A percentile compares a stretch with the other conserved stretches of the same genome.
Conservation (phyloP, 2,329 filamentous ascomycete genomes). For the Hirsutella minnesotensis region DNA sequence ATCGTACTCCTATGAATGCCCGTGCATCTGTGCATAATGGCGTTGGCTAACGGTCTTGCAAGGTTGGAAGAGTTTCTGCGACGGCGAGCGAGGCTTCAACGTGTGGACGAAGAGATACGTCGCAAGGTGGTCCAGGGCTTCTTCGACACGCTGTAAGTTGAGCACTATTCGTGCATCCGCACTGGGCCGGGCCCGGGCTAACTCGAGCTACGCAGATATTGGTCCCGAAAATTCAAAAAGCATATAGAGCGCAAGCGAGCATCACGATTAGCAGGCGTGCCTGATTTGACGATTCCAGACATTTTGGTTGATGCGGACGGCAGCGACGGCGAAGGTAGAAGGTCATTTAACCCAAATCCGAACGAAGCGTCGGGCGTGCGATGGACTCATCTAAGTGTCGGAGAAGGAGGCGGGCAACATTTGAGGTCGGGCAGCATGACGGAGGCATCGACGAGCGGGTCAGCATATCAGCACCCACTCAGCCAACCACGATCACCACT, state of each 20-base stretch:
- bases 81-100: conserved; percentile 77
- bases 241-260: conserved; percentile 60
- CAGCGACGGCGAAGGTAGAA: conserved; percentile 22
- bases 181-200: neutral
- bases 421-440: conserved; percentile 16
- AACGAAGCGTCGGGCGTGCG: conserved; percentile 4
- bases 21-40: no score
- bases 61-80: conserved; percentile 90
- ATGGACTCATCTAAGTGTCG: conserved; percentile 7
- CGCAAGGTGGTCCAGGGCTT: conserved; percentile 86
- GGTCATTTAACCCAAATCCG: conserved; percentile 20
- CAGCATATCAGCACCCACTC: conserved; percentile 33
- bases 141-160: conserved; percentile 72
- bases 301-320: conserved; percentile 79
- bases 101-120: conserved; percentile 88
- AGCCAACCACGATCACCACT: conserved; percentile 38
- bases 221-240: conserved; percentile 70
- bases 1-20: no score
- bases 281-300: conserved; percentile 74
- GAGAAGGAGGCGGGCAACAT: conserved; percentile 4
- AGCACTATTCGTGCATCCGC: no score
- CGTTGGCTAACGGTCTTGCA: neutral
- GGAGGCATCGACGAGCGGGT: conserved; percentile 26
- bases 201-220: conserved; percentile 43
- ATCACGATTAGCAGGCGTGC: conserved; percentile 65